phyloP scores from a whole-genome alignment of 345 rosid genomes.

The Hypericum androsaemum region DNA sequence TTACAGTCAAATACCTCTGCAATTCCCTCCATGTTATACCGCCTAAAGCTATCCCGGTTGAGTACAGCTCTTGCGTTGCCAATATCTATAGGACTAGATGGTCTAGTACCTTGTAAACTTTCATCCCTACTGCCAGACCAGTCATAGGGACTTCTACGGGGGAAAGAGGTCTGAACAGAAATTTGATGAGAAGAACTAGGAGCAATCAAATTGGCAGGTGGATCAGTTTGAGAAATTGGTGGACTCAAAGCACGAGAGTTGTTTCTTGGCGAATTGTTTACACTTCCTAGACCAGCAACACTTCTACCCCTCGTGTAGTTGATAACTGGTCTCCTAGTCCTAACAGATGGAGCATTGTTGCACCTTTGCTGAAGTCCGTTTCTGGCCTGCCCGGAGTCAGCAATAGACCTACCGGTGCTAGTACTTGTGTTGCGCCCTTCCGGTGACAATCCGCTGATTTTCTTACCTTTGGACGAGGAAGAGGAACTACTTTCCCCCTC shows the following conservation, averaged over 20 bases:
- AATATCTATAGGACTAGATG: constrained; percentile 51
- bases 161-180: constrained; percentile 24
- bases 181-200: constrained; percentile 24
- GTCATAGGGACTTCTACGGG: constrained; percentile 19
- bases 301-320: constrained; percentile 29
- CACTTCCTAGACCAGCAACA: constrained; percentile 32
- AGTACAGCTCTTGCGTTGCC: constrained; percentile 30
- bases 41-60: constrained; percentile 43
- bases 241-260: constrained; percentile 24
- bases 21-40: constrained; percentile 66
- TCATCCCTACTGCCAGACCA: constrained; percentile 27
- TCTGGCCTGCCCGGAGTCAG: constrained; percentile 52
- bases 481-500: constrained; percentile 67
- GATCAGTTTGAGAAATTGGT: constrained; percentile 36
- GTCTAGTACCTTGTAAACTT: constrained; percentile 28
- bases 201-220: constrained; percentile 31
- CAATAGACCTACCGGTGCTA: constrained; percentile 37
- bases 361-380: constrained; percentile 34
- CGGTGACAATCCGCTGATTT: constrained; percentile 30
- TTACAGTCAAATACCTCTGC: constrained; percentile 53
- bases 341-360: constrained; percentile 29
- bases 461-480: constrained; percentile 36
- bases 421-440: constrained; percentile 32
- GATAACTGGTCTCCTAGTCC: constrained; percentile 43
- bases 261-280: constrained; percentile 26